Evolutionary conservation across 352 stramenopile genomes (phyloP).

Genomic region (Globisporangium rhizosaccharum): DNA sequence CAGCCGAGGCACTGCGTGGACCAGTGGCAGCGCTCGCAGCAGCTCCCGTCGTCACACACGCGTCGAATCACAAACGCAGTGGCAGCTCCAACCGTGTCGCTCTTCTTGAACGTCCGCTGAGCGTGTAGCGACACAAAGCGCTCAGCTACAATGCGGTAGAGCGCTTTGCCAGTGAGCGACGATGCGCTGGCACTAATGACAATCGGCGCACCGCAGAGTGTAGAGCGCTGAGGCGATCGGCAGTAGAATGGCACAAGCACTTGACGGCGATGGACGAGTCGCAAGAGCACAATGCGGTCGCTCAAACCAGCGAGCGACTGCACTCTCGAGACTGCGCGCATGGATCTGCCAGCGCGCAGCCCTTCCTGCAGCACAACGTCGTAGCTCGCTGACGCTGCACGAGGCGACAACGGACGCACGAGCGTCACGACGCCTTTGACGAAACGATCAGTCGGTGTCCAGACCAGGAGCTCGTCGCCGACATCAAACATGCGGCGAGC

Average conservation of each 20-base stretch:
- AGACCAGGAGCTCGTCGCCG: constrained; percentile 16
- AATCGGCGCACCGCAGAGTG: constrained; percentile 34
- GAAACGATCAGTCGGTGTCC: constrained; percentile 16
- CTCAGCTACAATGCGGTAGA: constrained; percentile 24
- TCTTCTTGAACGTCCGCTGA: neutral
- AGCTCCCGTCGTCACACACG: constrained; percentile 34
- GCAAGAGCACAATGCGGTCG: constrained; percentile 24
- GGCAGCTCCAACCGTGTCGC: neutral
- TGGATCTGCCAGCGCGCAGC: constrained; percentile 3
- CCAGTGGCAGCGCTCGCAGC: constrained; percentile 54
- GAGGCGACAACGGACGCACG: neutral
- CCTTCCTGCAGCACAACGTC: constrained; percentile 20
- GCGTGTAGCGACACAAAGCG: constrained; percentile 13
- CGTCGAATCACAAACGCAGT: constrained; percentile 38
- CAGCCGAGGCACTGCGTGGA: constrained; percentile 42
- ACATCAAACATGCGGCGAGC: constrained; percentile 8
- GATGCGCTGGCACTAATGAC: constrained; percentile 17
- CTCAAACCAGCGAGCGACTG: neutral
- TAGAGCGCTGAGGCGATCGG: constrained; percentile 24
- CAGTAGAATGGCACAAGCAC: constrained; percentile 56
- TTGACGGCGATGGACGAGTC: constrained; percentile 35
- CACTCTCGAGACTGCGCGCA: constrained; percentile 9
- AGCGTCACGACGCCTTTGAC: constrained; percentile 17
- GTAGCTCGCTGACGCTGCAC: constrained; percentile 3
- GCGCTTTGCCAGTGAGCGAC: constrained; percentile 19